phyloP scores from a whole-genome alignment of 495 filamentous ascomycete species.

The Aspergillus homomorphus region DNA sequence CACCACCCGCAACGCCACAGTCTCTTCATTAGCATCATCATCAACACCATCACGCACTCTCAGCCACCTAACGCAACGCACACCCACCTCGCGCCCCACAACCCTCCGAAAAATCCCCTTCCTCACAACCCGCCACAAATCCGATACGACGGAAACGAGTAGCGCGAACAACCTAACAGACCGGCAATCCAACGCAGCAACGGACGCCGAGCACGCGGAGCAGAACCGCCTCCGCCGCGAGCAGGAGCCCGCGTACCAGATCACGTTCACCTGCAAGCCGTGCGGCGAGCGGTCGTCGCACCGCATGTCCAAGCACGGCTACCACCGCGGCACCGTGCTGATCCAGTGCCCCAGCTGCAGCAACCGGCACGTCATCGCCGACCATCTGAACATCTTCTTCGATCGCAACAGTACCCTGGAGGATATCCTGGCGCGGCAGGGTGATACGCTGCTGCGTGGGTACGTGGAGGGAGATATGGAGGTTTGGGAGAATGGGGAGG shows the following conservation, averaged over 20 bases:
- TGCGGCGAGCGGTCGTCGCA: slow-evolving; percentile 75
- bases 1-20: too few species aligned
- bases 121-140: slow-evolving; percentile 30
- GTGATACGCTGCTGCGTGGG: slow-evolving; percentile 32
- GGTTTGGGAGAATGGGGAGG: slow-evolving; percentile 64
- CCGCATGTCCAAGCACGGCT: slow-evolving; percentile 83
- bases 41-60: slow-evolving; percentile 19
- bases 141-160: slow-evolving; percentile 15
- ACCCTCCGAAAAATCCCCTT: neutral
- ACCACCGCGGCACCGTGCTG: slow-evolving; percentile 82
- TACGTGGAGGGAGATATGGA: slow-evolving; percentile 57
- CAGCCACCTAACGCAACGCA: slow-evolving; percentile 16
- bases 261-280: slow-evolving; percentile 90
- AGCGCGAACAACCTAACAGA: slow-evolving; percentile 30
- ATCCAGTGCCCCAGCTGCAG: slow-evolving; percentile 82
- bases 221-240: slow-evolving; percentile 34
- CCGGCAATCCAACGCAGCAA: slow-evolving; percentile 19
- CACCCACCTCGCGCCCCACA: slow-evolving; percentile 5
- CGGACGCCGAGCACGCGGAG: slow-evolving; percentile 31
- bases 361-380: slow-evolving; percentile 84
- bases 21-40: neutral
- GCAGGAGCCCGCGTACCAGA: slow-evolving; percentile 69
- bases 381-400: slow-evolving; percentile 65
- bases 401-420: slow-evolving; percentile 38
- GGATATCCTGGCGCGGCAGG: slow-evolving; percentile 35